These are phyloP conservation scores for Fusarium keratoplasticum DNA, from an alignment of 2,329 filamentous ascomycete genomes.

Conservation along the genomic window DNA sequence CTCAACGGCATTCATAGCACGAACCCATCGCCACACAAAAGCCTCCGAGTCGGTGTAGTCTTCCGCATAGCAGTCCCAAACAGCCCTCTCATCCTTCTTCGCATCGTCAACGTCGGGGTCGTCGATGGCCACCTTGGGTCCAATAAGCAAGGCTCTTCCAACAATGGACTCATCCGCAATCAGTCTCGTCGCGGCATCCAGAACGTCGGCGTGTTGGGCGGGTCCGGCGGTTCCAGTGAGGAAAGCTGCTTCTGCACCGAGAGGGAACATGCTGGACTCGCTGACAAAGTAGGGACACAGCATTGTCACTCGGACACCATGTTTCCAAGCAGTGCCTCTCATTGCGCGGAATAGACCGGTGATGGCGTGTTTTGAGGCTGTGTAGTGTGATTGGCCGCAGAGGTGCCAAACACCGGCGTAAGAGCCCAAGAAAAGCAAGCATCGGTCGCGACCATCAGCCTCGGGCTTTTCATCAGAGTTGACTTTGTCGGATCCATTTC, in stretches of 20 bases:
- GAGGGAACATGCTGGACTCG: conserved; percentile 12
- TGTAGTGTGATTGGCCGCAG: background rate
- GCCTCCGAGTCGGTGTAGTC: conserved; percentile 10
- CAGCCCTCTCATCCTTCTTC: background rate
- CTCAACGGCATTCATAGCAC: conserved; percentile 2
- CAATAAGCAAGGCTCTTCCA: conserved; percentile 5
- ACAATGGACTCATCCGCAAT: conserved; percentile 10
- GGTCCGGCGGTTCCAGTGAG: background rate
- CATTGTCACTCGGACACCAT: conserved; percentile 6
- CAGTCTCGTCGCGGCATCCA: conserved; percentile 5
- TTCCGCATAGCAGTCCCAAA: conserved; percentile 11
- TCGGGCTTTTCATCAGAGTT: background rate
- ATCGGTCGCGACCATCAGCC: background rate
- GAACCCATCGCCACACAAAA: conserved; percentile 10
- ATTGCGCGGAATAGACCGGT: conserved; percentile 5
- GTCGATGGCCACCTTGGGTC: background rate
- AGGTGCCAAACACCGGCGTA: conserved; percentile 12
- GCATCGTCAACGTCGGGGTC: background rate
- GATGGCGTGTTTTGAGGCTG: conserved; percentile 13
- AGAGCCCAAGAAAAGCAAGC: conserved; percentile 6
- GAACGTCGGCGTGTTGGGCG: background rate
- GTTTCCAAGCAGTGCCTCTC: conserved; percentile 11
- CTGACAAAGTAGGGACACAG: conserved; percentile 10
- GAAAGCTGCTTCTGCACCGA: conserved; percentile 2
- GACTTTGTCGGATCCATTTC: background rate